Conservation (phyloP, 805 yeast genomes). For the Kodamaea hsintzibuensis region DNA sequence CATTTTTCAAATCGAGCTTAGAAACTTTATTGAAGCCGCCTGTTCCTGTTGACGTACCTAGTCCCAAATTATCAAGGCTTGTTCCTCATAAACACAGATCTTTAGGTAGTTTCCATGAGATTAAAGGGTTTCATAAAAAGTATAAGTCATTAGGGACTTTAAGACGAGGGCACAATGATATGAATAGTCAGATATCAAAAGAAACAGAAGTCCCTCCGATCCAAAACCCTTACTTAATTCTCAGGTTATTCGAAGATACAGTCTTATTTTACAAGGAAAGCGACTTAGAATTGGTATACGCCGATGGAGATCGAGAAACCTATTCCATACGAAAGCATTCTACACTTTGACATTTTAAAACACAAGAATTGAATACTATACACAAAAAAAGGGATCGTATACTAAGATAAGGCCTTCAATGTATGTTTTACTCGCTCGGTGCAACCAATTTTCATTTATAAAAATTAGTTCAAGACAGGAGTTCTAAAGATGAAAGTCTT, state of each 20-base stretch:
- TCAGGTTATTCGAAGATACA: constrained; percentile 1
- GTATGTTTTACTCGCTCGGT: neutral
- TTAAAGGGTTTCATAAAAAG: neutral
- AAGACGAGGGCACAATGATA: neutral
- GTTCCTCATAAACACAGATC: neutral
- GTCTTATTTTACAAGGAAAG: constrained; percentile 4
- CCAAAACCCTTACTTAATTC: neutral
- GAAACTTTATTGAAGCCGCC: neutral
- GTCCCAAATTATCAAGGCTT: neutral
- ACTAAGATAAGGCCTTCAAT: neutral
- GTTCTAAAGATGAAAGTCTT: too few relatives aligned
- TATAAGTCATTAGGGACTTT: neutral
- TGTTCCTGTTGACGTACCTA: neutral
- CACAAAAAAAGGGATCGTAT: neutral
- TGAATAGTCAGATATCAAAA: neutral
- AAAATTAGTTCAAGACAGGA: neutral
- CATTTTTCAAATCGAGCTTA: neutral
- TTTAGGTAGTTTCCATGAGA: neutral
- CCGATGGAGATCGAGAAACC: neutral
- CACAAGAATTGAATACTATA: constrained; percentile 1
- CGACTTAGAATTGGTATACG: constrained; percentile 2
- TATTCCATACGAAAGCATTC: neutral
- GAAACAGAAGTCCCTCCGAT: neutral
- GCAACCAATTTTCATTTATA: neutral
- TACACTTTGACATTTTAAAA: neutral